phyloP scores from a whole-genome alignment of 176 grass and related monocot genomes.

The Zea mays region Zm-B73-REFERENCE-NAM-5.0 NC_050101.1:13772501-13773000 shows the following conservation, averaged over 20 bases:
- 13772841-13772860: slow-evolving; percentile 98
- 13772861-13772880: slow-evolving; percentile 93
- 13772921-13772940: background rate
- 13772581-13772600: background rate
- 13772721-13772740: background rate
- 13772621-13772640: background rate
- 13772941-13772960: background rate
- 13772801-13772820: slow-evolving; percentile 2
- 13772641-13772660: background rate
- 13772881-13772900: slow-evolving; percentile 64
- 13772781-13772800: background rate
- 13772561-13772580: background rate
- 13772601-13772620: background rate
- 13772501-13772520: background rate
- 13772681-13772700: background rate
- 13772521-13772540: background rate
- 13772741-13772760: background rate
- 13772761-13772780: no score
- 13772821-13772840: slow-evolving; percentile 99
- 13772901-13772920: background rate
- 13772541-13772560: background rate
- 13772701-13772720: background rate
- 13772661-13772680: background rate
- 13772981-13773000: background rate
- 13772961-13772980: slow-evolving; percentile 10